Conservation (phyloP, 208 protist genomes). For the Phytomonas sp. region DNA sequence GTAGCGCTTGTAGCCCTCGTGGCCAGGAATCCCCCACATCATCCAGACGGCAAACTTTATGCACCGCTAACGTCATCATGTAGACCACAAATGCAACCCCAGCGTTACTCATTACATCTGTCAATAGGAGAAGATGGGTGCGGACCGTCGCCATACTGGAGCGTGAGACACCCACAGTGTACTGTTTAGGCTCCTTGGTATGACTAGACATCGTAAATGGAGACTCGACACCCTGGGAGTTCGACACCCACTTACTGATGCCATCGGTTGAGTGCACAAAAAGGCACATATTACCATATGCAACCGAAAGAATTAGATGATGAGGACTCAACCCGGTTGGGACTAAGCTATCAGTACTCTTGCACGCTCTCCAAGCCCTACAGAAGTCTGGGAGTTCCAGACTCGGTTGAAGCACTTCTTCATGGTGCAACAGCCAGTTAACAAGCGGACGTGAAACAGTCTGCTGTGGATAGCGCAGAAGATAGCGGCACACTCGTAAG, state of each 20-base stretch:
- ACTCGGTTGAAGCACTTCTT: conserved; percentile 29
- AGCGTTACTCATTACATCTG: conserved; percentile 53
- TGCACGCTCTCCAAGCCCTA: conserved; percentile 34
- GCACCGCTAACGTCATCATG: conserved; percentile 37
- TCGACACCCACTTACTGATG: conserved; percentile 44
- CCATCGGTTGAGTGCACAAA: conserved; percentile 61
- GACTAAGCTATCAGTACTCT: conserved; percentile 44
- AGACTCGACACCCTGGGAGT: conserved; percentile 8
- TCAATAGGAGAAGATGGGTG: conserved; percentile 52
- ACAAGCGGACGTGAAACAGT: conserved; percentile 25
- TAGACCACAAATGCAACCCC: conserved; percentile 59
- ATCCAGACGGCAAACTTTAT: conserved; percentile 32
- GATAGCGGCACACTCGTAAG: conserved; percentile 45
- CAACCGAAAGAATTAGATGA: conserved; percentile 43
- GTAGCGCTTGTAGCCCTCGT: conserved; percentile 11
- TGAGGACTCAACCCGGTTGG: conserved; percentile 26
- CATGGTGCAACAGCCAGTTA: conserved; percentile 47
- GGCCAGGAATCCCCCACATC: conserved; percentile 39
- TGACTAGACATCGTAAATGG: conserved; percentile 32
- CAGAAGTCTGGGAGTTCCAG: conserved; percentile 40
- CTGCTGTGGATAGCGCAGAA: conserved; percentile 36
- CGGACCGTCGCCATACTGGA: conserved; percentile 64
- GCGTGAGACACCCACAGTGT: conserved; percentile 29
- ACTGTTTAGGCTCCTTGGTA: conserved; percentile 40
- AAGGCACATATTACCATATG: conserved; percentile 37